Evolutionary conservation across 768 basidiomycete genomes (phyloP), one percentile per base, ranked within the genome.

Genomic region (Termitomyces sp.): DNA sequence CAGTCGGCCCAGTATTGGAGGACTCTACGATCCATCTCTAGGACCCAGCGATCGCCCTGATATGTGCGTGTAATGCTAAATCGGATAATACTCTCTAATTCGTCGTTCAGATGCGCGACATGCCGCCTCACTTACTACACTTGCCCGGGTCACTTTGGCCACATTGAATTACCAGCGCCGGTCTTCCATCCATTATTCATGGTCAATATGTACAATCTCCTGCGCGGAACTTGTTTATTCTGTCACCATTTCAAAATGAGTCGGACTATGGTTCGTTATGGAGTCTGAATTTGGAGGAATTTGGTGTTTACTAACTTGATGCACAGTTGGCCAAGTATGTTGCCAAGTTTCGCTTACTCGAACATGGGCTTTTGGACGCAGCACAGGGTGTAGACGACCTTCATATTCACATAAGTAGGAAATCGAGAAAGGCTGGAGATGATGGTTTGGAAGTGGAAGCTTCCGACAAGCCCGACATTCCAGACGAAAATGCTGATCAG

Each of bases 121-220:
- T 99, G 97, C 71, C 88, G 83, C 59, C 83, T 97, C 67, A 91
- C 86, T 50, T 96, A 94, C 69, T 98, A 89, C 76, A 88, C 89
- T 60, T 99, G 97, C 72, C 95, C 97, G 2, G 97, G 97, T 18
- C 97, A 99, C 73, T 99, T 90, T 74, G 97, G 97, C 23, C 97
- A 98, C 73, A 96, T 99, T 61, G 94, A 98, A 61, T 83, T 99
- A 6, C 95, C 96, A 20, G 84, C 90, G 18, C 95, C 97, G 14
- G 93, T 98, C 2, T 98, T 91, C 69, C 96, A 99, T 68, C 97
- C 97, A 0, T 76, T 99, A 41, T 99, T 98, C 74, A 93, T 98
- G 86, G 79, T 81, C 35, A 92, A 95, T 67, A 87, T 90, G 79
- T 95, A 87, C 70, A 89, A 88, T 63, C 76, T 98, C 49, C 77